Percentiles rank a stretch among this genome's conserved stretches.
These are phyloP conservation scores for Beta vulgaris DNA, from an alignment of 148 eudicot genomes.

Conservation along the genomic window DNA sequence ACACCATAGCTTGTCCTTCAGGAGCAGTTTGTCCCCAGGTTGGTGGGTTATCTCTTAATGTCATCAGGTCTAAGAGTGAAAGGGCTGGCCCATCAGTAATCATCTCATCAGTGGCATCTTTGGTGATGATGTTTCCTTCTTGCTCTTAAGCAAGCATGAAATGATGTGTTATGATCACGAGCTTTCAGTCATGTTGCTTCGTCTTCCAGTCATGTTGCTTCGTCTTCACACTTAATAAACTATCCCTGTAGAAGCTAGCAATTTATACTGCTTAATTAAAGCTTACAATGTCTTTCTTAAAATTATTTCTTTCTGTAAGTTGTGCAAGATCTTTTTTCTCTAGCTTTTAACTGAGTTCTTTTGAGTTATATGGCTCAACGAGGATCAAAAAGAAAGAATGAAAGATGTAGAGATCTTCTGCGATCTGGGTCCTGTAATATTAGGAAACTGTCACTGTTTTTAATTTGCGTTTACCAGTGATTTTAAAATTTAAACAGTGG, in stretches of 20 bases:
- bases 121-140: background rate
- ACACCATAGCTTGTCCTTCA: too few species aligned
- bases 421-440: conserved; percentile 1
- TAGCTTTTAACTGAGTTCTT: background rate
- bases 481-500: too few species aligned
- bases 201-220: background rate
- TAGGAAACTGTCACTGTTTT: too few species aligned
- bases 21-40: background rate
- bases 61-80: background rate
- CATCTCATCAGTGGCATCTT: background rate
- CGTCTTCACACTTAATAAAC: background rate
- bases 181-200: background rate
- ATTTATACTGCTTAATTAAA: background rate
- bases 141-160: background rate
- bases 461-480: too few species aligned
- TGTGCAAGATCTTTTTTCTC: background rate
- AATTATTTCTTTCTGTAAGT: background rate
- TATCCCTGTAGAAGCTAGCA: background rate
- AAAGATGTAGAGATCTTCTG: background rate
- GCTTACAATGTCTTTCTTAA: background rate
- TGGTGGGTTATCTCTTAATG: background rate
- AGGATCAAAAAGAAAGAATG: background rate
- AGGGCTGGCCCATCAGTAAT: background rate
- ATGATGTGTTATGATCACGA: background rate
- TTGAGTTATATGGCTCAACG: too few species aligned